A percentile compares a stretch with the other conserved stretches of the same genome.
Conservation (phyloP, 176 grass and related monocot species). For the Puccinellia tenuiflora region DNA sequence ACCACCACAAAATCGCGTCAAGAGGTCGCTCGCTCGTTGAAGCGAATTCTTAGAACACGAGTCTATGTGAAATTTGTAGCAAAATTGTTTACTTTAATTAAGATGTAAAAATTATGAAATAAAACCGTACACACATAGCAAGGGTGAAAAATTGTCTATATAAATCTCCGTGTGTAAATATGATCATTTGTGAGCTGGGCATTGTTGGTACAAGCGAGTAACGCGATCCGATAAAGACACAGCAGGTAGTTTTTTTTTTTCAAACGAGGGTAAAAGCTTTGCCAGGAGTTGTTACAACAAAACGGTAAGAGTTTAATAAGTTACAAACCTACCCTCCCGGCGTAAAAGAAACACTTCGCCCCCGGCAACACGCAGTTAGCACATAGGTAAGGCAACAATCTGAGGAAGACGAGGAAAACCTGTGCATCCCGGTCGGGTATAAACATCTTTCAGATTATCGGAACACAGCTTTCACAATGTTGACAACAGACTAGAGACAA, state of each 20-base stretch:
- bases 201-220: too few relatives aligned
- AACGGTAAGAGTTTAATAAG: too few relatives aligned
- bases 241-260: too few relatives aligned
- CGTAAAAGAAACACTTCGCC: too few relatives aligned
- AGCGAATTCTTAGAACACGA: too few relatives aligned
- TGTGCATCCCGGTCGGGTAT: neutral
- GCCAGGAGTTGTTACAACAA: too few relatives aligned
- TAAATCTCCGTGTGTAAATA: neutral
- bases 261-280: too few relatives aligned
- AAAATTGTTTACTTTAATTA: neutral
- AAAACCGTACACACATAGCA: neutral
- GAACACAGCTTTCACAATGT: neutral
- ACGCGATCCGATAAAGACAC: neutral
- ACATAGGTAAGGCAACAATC: neutral
- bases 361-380: too few relatives aligned
- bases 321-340: too few relatives aligned
- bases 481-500: constrained; percentile 5
- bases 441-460: neutral
- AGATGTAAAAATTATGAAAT: neutral
- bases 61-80: too few relatives aligned
- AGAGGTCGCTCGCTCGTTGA: too few relatives aligned
- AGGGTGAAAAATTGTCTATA: neutral
- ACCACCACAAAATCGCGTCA: too few relatives aligned
- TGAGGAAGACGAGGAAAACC: neutral
- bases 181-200: neutral